Evolutionary conservation across 2,329 filamentous ascomycete species (phyloP).

Genomic region (Penicillium expansum): DNA sequence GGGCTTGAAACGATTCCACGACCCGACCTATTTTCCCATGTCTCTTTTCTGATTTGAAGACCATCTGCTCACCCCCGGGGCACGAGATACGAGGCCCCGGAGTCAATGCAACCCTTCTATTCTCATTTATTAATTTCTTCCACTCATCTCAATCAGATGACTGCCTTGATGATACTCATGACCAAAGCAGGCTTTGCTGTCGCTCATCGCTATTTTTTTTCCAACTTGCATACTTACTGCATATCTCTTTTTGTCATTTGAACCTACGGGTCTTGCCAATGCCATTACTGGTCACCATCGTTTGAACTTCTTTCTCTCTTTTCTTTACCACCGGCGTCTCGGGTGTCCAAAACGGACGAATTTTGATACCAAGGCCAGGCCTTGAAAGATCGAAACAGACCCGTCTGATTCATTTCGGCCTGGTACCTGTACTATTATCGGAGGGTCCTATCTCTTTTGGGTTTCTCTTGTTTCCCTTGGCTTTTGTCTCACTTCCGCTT

Average conservation of each 20-base stretch:
- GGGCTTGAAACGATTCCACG: conserved; percentile 33
- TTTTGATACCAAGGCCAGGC: conserved; percentile 14
- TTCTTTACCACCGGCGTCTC: conserved; percentile 27
- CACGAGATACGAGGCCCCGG: not conserved
- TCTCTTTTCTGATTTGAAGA: conserved; percentile 16
- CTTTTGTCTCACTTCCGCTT: conserved; percentile 13
- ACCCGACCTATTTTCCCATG: conserved; percentile 21
- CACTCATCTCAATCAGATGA: conserved; percentile 18
- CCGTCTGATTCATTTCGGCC: conserved; percentile 14
- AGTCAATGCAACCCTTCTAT: conserved; percentile 8
- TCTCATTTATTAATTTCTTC: conserved; percentile 18
- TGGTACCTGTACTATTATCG: conserved; percentile 39
- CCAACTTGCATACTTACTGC: conserved; percentile 12
- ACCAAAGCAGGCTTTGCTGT: conserved; percentile 46
- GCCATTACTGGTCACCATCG: not conserved
- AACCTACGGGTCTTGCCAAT: not conserved
- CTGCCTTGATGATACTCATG: conserved; percentile 33
- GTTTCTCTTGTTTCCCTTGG: conserved; percentile 8
- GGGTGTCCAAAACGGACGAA: conserved; percentile 28
- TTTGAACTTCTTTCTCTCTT: conserved; percentile 5
- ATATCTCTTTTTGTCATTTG: conserved; percentile 5
- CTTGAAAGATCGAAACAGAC: conserved; percentile 6
- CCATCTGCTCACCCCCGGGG: conserved; percentile 12
- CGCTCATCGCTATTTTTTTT: conserved; percentile 24
- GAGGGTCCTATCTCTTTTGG: conserved; percentile 6